Conservation (phyloP, 768 basidiomycete genomes). For the Dentipellis fragilis region DNA sequence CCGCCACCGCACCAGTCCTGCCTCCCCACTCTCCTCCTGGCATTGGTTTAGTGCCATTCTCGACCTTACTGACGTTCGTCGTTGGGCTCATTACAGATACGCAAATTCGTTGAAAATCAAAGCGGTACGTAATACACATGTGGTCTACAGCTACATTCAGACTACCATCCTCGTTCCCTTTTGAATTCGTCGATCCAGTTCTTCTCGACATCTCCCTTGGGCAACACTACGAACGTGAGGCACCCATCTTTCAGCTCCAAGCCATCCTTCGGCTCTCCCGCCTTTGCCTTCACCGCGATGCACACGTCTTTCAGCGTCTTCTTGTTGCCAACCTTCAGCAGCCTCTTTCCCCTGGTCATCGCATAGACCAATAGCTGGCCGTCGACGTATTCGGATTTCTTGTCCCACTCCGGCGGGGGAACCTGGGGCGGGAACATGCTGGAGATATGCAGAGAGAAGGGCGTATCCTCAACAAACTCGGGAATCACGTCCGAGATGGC, state of each 20-base stretch:
- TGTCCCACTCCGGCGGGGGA: constrained; percentile 69
- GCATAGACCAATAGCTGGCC: constrained; percentile 73
- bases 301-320: constrained; percentile 79
- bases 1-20: no score
- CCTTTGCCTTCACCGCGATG: constrained; percentile 46
- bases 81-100: not conserved
- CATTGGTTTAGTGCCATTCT: not conserved
- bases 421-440: constrained; percentile 75
- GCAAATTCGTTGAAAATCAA: no score
- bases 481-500: constrained; percentile 84
- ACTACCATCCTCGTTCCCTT: constrained; percentile 26
- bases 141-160: not conserved
- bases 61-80: not conserved
- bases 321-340: constrained; percentile 88
- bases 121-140: no score
- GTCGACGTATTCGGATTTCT: constrained; percentile 50
- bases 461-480: constrained; percentile 75
- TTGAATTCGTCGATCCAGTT: constrained; percentile 90
- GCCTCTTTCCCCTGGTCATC: constrained; percentile 59
- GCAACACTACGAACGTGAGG: constrained; percentile 69
- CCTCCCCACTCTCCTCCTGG: not conserved
- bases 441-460: constrained; percentile 68
- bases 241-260: constrained; percentile 78
- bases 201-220: constrained; percentile 65
- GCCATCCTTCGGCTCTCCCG: constrained; percentile 59